Conservation (phyloP, 2,329 filamentous ascomycete species). For the Nothophaeocryptopus gaeumannii region DNA sequence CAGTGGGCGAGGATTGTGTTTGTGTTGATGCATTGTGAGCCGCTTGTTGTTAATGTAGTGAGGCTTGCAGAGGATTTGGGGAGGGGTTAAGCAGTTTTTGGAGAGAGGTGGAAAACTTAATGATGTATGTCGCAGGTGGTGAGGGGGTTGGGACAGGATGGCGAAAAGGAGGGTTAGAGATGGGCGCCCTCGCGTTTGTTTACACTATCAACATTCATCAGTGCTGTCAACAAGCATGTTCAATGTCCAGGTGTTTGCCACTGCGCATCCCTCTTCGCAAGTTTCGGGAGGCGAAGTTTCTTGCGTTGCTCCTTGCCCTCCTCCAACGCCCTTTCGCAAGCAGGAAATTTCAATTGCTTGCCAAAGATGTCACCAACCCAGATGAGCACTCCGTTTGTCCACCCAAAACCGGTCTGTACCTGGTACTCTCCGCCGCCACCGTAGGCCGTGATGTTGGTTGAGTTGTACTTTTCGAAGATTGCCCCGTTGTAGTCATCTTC, state of each 20-base stretch:
- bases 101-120: no score
- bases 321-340: slow-evolving; percentile 31
- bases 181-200: no score
- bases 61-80: slow-evolving; percentile 33
- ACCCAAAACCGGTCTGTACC: slow-evolving; percentile 68
- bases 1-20: slow-evolving; percentile 37
- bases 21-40: slow-evolving; percentile 32
- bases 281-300: not conserved
- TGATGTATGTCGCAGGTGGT: no score
- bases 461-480: slow-evolving; percentile 70
- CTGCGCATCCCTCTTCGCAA: slow-evolving; percentile 1
- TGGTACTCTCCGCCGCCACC: slow-evolving; percentile 67
- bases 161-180: no score
- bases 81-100: no score
- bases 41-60: slow-evolving; percentile 30
- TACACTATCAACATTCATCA: no score
- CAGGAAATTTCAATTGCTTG: slow-evolving; percentile 53
- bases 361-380: slow-evolving; percentile 64
- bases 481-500: slow-evolving; percentile 46
- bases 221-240: not conserved
- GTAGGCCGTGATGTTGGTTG: slow-evolving; percentile 58
- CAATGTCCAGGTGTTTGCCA: slow-evolving; percentile 8
- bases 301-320: slow-evolving; percentile 8
- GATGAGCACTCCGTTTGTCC: slow-evolving; percentile 67
- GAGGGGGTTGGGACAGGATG: no score